These are phyloP conservation scores for Laguncularia racemosa DNA, from an alignment of 345 rosid species.

Conservation along the genomic window DNA sequence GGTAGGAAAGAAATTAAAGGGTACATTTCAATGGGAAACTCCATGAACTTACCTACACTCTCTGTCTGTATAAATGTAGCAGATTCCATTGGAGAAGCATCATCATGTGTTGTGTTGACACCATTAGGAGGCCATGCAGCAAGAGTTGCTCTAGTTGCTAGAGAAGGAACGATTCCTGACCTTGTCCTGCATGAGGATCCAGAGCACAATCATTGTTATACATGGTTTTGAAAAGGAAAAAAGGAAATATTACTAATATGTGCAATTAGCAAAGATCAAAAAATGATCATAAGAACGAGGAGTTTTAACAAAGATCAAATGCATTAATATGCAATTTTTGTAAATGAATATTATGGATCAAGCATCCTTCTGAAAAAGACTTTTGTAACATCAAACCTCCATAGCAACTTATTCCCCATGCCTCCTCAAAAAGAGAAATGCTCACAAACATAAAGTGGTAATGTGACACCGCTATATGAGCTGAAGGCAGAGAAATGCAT, in stretches of 20 bases:
- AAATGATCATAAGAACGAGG: neutral
- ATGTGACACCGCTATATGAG: too few species aligned
- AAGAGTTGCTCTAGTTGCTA: slow-evolving; percentile 71
- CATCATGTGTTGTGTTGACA: slow-evolving; percentile 22
- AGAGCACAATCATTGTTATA: neutral
- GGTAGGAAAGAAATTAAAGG: neutral
- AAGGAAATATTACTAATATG: slow-evolving; percentile 1
- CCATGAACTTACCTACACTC: slow-evolving; percentile 7
- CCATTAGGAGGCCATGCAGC: slow-evolving; percentile 70
- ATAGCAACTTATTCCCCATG: neutral
- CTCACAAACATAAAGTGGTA: neutral
- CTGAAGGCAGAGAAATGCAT: neutral
- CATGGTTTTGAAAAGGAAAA: too few species aligned
- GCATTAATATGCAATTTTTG: too few species aligned
- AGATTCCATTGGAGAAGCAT: slow-evolving; percentile 24
- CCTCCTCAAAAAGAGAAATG: neutral
- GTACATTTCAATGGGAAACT: neutral
- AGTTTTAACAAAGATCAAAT: neutral
- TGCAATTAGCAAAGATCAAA: slow-evolving; percentile 3
- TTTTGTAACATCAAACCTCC: neutral
- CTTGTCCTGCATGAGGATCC: slow-evolving; percentile 45
- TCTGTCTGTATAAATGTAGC: slow-evolving; percentile 20
- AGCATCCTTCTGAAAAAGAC: neutral
- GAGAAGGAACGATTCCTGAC: slow-evolving; percentile 48
- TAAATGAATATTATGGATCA: neutral